Base-by-base conservation (phyloP, 345 rosid species). In the Ceriops decandra region DNA sequence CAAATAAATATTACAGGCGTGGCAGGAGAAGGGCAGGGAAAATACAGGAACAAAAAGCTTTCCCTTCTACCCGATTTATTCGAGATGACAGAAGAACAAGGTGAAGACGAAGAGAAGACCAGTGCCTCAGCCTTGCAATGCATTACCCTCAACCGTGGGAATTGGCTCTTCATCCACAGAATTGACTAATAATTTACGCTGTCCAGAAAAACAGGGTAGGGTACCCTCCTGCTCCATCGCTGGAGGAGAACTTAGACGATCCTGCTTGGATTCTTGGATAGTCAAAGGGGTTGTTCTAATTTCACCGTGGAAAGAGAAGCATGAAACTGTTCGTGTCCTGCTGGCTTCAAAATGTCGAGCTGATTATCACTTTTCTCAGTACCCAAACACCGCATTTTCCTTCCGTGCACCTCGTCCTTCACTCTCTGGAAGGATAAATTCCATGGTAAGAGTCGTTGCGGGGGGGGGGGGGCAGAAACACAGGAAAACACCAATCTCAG, bases 351-450 rank as follows among this genome's bases (percentile, higher is more conserved):
- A 68, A 78, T 81, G 63, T 62, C 74, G 7, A 62, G 70, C 64
- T 70, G 81, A 19, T 74, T 66, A 21, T 75, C 77, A 53, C 77
- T 66, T 35, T 70, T 66, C 60, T 77, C 69, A 2, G n/a, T 53
- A 22, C 42, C 65, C 77, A 36, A 46, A 59, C 33, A 57, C 52
- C 78, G 85, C 75, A 68, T 68, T 80, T 80, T 87, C 82, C 95
- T 81, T 70, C 72, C 79, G 65, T 85, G 81, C 69, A 91, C 81
- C 80, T 90, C 96, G 17, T 95, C 93, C 67, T 82, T 85, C 22
- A 91, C 88, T 69, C 83, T 88, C 99, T 95, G 80, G 38, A 80
- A 76, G 57, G 19, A 19, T 32, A 33, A 67, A 62, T n/a, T n/a
- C 13, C 16, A 22, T 22, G 8, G 58, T 7, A 5, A 7, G 22